Conservation (phyloP, 805 yeast species). For the Wickerhamiella cacticola region DNA sequence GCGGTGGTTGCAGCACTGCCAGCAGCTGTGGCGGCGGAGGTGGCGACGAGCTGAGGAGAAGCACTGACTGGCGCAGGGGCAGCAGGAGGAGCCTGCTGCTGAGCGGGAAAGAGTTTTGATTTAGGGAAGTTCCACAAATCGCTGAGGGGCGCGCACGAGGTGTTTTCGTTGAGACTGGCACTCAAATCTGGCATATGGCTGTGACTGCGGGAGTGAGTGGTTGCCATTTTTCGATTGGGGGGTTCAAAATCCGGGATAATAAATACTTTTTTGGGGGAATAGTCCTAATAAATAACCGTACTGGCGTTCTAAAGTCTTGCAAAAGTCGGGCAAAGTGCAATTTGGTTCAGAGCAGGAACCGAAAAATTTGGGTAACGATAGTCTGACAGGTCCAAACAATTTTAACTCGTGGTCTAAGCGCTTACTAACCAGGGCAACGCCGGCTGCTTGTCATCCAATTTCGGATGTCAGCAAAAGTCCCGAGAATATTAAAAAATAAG, state of each 20-base stretch:
- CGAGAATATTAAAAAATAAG: background rate
- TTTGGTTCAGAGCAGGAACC: slow-evolving; percentile 8
- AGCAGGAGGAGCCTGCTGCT: background rate
- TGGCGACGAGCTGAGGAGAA: slow-evolving; percentile 4
- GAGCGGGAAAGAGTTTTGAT: slow-evolving; percentile 14
- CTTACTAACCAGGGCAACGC: slow-evolving; percentile 4
- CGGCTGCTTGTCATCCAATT: background rate
- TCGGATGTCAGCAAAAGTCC: background rate
- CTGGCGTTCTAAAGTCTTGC: slow-evolving; percentile 7
- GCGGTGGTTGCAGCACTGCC: background rate
- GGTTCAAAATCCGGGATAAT: slow-evolving; percentile 5
- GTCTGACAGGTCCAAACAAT: background rate
- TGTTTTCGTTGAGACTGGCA: slow-evolving; percentile 21
- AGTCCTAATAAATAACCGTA: slow-evolving; percentile 10
- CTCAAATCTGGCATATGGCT: slow-evolving; percentile 23
- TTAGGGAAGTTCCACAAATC: slow-evolving; percentile 24
- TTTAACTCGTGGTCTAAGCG: slow-evolving; percentile 1
- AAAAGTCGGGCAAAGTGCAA: slow-evolving; percentile 2
- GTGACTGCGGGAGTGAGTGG: slow-evolving; percentile 19
- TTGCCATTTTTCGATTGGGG: slow-evolving; percentile 20
- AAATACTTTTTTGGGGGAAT: slow-evolving; percentile 7
- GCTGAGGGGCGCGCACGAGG: slow-evolving; percentile 21
- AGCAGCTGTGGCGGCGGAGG: background rate
- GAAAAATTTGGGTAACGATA: slow-evolving; percentile 6
- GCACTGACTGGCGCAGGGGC: background rate